Percentiles rank a stretch among this genome's conserved stretches.
Evolutionary conservation across 495 filamentous ascomycete genomes (phyloP).

Genomic region (Aspergillus nidulans): DNA sequence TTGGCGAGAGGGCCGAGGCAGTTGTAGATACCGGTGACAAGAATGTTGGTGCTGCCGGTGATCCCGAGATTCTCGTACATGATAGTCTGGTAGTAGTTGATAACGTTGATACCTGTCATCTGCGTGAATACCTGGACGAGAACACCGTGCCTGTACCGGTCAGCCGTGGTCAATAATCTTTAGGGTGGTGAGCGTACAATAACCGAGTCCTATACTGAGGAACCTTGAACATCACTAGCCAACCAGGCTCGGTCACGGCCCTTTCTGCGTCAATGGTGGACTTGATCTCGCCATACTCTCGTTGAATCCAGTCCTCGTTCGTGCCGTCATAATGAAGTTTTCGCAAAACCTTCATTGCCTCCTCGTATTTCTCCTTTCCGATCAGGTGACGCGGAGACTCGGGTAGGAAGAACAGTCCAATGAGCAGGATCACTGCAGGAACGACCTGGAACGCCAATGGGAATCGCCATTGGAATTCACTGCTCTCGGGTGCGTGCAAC

Average conservation of each 20-base stretch:
- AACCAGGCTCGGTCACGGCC: conserved; percentile 37
- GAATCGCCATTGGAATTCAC: conserved; percentile 51
- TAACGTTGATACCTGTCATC: conserved; percentile 54
- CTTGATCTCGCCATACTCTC: conserved; percentile 46
- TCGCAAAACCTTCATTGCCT: conserved; percentile 44
- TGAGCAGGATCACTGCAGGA: conserved; percentile 38
- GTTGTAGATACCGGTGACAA: conserved; percentile 59
- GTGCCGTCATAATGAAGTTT: conserved; percentile 47
- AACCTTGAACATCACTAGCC: conserved; percentile 49
- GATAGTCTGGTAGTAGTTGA: conserved; percentile 55
- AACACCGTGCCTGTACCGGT: conserved; percentile 24
- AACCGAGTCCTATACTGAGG: conserved; percentile 47
- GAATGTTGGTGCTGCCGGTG: conserved; percentile 42
- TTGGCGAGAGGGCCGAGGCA: conserved; percentile 51
- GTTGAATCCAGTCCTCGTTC: conserved; percentile 47
- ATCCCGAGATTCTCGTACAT: conserved; percentile 59
- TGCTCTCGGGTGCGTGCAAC: conserved; percentile 34
- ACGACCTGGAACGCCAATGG: conserved; percentile 52
- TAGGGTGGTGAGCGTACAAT: conserved; percentile 27
- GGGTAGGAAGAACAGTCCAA: conserved; percentile 50
- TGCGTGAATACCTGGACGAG: conserved; percentile 39
- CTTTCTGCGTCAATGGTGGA: conserved; percentile 47
- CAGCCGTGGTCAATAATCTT: conserved; percentile 15
- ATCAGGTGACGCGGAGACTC: conserved; percentile 55
- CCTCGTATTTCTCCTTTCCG: conserved; percentile 40